Base-by-base conservation (phyloP, 805 yeast species). In the Komagataella mondaviorum region DNA sequence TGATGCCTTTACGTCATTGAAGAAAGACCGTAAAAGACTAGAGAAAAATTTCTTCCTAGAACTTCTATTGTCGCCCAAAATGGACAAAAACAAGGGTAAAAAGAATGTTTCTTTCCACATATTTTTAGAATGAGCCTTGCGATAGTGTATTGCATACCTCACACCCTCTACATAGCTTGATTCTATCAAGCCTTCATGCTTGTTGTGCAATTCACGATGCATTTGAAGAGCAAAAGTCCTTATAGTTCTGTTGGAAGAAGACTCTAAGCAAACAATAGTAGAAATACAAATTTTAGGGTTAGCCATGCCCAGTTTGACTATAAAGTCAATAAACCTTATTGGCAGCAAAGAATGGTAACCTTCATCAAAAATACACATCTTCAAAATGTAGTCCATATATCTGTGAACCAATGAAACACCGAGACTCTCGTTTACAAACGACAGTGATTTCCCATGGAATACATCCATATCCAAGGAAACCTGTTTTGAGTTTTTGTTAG, bases 401-500 rank as follows among this genome's bases (percentile, higher is more conserved):
- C 88, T 66, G 51, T 86, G 88, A 3, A 80, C 82, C 8, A 88
- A 57, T 0, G 85, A 82, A 0, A 91, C 77, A 60, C 93, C 83
- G 0, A 87, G 78, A 12, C 89, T 85, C 59, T 86, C 93, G 58
- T 71, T 75, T 23, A 74, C 66, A 49, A 76, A 72, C 1, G 73
- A 65, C 44, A 70, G 64, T 0, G 79, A 68, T 44, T 70, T 68
- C 0, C 86, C 88, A 57, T 79, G 80, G 56, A 83, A 76, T 0
- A 73, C 76, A 6, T 70, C 72, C 12, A 72, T 64, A 56, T 78
- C 85, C 4, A 75, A 57, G 36, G 63, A 60, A 7, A 60, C 45
- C 1, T 56, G 57, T 12, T 66, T 64, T 1, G 79, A 69, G 6
- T 65, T 51, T 18, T 70, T 68, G 12, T 59, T 58, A 12, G 66